These are phyloP conservation scores for Pezicula neosporulosa DNA, from an alignment of 2,329 filamentous ascomycete genomes.

Conservation along the genomic window DNA sequence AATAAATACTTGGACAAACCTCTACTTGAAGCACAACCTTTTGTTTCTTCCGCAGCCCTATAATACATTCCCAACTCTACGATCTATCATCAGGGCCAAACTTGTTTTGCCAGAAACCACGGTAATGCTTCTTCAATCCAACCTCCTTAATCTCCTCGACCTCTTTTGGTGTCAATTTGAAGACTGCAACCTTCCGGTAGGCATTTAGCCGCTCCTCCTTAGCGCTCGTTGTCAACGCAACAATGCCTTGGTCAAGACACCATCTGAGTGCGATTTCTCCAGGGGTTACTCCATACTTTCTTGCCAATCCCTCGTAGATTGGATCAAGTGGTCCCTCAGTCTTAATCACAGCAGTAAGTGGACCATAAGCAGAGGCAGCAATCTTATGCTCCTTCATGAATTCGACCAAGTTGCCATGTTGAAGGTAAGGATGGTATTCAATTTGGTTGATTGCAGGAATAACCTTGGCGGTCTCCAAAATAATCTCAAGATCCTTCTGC, in stretches of 20 bases:
- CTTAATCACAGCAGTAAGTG: constrained; percentile 48
- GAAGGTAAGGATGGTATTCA: constrained; percentile 74
- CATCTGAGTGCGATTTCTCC: constrained; percentile 57
- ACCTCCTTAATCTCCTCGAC: constrained; percentile 50
- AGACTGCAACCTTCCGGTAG: constrained; percentile 48
- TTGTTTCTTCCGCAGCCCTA: too few species aligned
- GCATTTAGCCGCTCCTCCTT: constrained; percentile 54
- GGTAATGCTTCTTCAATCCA: constrained; percentile 58
- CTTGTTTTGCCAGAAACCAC: constrained; percentile 53
- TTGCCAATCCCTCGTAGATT: constrained; percentile 46
- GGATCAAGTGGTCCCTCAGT: constrained; percentile 51
- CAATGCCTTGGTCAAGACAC: constrained; percentile 56
- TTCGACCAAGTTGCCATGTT: constrained; percentile 55
- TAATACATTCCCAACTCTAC: constrained; percentile 16
- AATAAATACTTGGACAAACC: too few species aligned
- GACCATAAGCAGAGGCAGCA: constrained; percentile 50
- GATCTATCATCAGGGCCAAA: constrained; percentile 50
- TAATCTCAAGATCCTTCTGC: constrained; percentile 48
- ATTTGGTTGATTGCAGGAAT: constrained; percentile 75
- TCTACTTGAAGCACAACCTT: too few species aligned
- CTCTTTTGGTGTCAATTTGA: constrained; percentile 58
- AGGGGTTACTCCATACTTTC: constrained; percentile 55
- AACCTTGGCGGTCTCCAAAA: constrained; percentile 57
- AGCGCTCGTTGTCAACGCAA: constrained; percentile 56
- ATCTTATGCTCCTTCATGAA: constrained; percentile 58